A percentile compares a stretch with the other conserved stretches of the same genome.
These are phyloP conservation scores for Boletus reticulatus DNA, from an alignment of 768 basidiomycete species.

Conservation along the genomic window DNA sequence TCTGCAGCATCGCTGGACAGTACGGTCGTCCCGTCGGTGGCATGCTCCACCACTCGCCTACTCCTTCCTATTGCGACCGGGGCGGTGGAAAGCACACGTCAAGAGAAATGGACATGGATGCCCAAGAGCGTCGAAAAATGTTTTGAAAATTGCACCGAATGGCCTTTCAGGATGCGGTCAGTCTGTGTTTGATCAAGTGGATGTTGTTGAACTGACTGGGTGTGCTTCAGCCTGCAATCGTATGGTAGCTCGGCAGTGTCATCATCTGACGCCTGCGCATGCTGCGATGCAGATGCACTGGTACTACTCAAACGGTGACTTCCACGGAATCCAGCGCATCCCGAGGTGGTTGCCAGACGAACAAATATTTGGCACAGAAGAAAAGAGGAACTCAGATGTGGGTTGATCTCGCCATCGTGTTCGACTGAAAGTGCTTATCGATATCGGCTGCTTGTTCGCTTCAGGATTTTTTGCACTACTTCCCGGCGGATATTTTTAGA, in stretches of 20 bases:
- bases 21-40: slow-evolving; percentile 23
- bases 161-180: slow-evolving; percentile 41
- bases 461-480: background rate
- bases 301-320: slow-evolving; percentile 37
- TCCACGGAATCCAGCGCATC: slow-evolving; percentile 41
- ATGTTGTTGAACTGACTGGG: background rate
- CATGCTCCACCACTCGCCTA: slow-evolving; percentile 36
- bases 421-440: slow-evolving; percentile 14
- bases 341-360: slow-evolving; percentile 39
- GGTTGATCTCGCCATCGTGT: slow-evolving; percentile 35
- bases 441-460: background rate
- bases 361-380: slow-evolving; percentile 28
- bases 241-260: slow-evolving; percentile 22
- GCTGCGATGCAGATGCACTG: slow-evolving; percentile 34
- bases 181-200: slow-evolving; percentile 11
- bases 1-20: slow-evolving; percentile 2
- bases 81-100: background rate
- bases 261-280: slow-evolving; percentile 33
- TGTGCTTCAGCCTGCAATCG: background rate
- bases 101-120: slow-evolving; percentile 12
- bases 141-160: slow-evolving; percentile 50
- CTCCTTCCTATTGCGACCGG: slow-evolving; percentile 38
- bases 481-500: background rate
- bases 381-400: slow-evolving; percentile 29
- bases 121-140: slow-evolving; percentile 23